Evolutionary conservation across 352 stramenopile species (phyloP), one percentile per base, ranked within the genome.

Genomic region (Phytophthora kernoviae): DNA sequence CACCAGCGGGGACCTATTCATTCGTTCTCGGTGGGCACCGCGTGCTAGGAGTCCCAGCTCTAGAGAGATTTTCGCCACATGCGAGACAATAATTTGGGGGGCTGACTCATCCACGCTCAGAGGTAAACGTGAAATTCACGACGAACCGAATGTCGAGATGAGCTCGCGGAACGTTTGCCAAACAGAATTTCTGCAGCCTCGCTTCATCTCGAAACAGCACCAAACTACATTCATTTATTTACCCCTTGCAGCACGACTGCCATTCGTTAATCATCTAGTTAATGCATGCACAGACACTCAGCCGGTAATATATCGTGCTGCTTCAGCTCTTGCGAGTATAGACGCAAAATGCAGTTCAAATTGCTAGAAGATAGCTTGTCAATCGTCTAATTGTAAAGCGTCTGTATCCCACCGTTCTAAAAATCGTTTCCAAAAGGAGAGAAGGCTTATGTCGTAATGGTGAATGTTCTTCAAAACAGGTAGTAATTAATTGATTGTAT

Each of bases 11-110:
- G 47, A 68, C 53, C 53, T 55, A 64, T 52, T 36, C 32, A 65
- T 58, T 68, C 15, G 8, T 36, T 68, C 58, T 72, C 64, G 58
- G 52, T 72, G 64, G 48, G 59, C 15, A 52, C 27, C 36, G 37
- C n/a, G n/a, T n/a, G n/a, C n/a, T 21, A 10, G 37, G 8, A 45
- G 12, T 20, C 37, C 18, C 40, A 49, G 50, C 45, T 14, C 37
- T 18, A 17, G 18, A 17, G 39, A 30, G 26, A 21, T n/a, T 3
- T 39, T 39, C 9, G 4, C 14, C 9, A 39, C 10, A 39, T 39
- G 33, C 33, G 33, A 12, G 33, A 39, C 33, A 39, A 39, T 39
- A 39, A 39, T 39, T 39, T 42, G 18, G 9, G n/a, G n/a, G n/a
- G 2, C 27, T 26, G 17, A 24, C 15, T 45, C 14, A 24, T 18